Evolutionary conservation across 2,329 filamentous ascomycete species (phyloP), one percentile per base, ranked within the genome.

Genomic region (Nannizziopsis barbatae): DNA sequence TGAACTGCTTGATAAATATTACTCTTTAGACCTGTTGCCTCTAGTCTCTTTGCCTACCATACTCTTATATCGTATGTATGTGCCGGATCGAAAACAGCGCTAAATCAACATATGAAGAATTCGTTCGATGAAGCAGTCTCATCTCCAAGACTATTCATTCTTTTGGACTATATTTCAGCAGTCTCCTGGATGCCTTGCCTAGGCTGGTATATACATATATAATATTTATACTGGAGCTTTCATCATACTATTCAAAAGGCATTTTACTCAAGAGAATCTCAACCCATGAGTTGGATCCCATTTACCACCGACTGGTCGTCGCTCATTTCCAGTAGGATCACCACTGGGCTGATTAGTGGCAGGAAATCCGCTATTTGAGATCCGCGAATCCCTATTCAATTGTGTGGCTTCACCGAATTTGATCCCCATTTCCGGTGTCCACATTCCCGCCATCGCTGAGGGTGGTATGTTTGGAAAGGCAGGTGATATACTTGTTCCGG

Each of bases 361-460:
- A 14, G 46, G 40, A 22, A 39, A 49, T 58, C 45, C 55, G 32
- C 37, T 8, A 2, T 27, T 38, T 11, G 45, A 47, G 2, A 41
- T 17, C 15, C 37, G 45, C 30, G 45, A 22, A 15, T 40, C 17
- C 38, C 41, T 1, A 32, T 42, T 50, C 32, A 45, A 37, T 17
- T 45, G 47, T 5, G 67, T 58, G 12, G 68, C 54, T 2, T 69
- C 74, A 1, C 77, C 78, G 64, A 95, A 94, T 50, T 80, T 81
- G 58, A 94, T 92, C 0, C 83, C 84, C 73, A 86, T 81, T 1
- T 83, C 81, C 0, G 87, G 86, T 48, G 79, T 81, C 88, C 88
- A 95, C 62, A 85, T 80, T 5, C 75, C 68, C 14, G 68, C 62
- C 22, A 65, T 69, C 22, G 68, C 61, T 52, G 65, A 61, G 43